Evolutionary conservation across 169 alveolate genomes (phyloP).

Genomic region (Cryptosporidium ryanae): DNA sequence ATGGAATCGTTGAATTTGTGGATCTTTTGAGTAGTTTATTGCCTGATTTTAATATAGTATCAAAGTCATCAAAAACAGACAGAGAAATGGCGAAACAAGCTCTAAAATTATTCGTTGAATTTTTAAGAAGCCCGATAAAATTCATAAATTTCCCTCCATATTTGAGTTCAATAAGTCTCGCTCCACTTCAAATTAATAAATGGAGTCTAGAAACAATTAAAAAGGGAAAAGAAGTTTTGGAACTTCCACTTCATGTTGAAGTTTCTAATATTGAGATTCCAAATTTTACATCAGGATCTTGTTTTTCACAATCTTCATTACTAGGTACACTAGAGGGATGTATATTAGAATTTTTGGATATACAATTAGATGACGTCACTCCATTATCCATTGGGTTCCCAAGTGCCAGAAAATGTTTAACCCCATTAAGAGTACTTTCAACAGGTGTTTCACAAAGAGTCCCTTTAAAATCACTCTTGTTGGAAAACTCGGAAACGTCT

Average conservation of each 20-base stretch:
- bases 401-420: constrained; percentile 46
- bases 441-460: constrained; percentile 41
- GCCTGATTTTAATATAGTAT: constrained; percentile 44
- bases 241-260: constrained; percentile 36
- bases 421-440: constrained; percentile 62
- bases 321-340: constrained; percentile 64
- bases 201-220: constrained; percentile 19
- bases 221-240: not conserved
- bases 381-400: constrained; percentile 67
- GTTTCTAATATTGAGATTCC: constrained; percentile 30
- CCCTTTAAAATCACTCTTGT: constrained; percentile 40
- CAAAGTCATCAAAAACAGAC: constrained; percentile 22
- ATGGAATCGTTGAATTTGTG: constrained; percentile 64
- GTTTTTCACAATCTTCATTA: constrained; percentile 51
- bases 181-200: constrained; percentile 23
- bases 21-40: constrained; percentile 49
- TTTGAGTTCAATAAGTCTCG: constrained; percentile 26
- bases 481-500: constrained; percentile 30
- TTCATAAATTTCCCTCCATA: constrained; percentile 47
- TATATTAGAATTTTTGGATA: constrained; percentile 35
- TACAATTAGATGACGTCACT: constrained; percentile 49
- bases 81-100: constrained; percentile 44
- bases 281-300: constrained; percentile 26
- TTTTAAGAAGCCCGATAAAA: constrained; percentile 39
- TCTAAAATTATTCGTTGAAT: constrained; percentile 36